Evolutionary conservation across 2,329 filamentous ascomycete species (phyloP), one percentile per base, ranked within the genome.

Genomic region (Madurella mycetomatis): DNA sequence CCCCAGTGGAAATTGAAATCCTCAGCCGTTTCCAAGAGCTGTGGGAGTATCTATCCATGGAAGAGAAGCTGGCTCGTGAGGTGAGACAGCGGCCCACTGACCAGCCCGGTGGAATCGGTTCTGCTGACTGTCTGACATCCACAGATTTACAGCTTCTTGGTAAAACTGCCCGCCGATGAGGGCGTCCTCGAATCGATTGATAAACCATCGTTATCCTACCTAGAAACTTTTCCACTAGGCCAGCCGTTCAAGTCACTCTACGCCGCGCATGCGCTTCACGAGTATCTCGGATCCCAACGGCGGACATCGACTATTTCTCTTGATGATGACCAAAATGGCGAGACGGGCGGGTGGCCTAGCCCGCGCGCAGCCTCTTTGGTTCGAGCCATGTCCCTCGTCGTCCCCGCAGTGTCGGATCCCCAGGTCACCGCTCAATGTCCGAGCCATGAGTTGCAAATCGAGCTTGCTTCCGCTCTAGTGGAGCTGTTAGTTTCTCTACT

Each of bases 11-110:
- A 66, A 78, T 82, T 12, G 88, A 92, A 63, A 85, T 97, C 18
- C 74, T 94, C 61, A 80, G 84, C 54, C 88, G 95, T 68, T 95
- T 96, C 64, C 81, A 89, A 51, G 85, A 92, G 57, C 73, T 99
- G 19, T 96, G 94, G 78, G 81, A 83, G 42, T 87, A 92, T 64
- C 77, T 97, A 51, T 83, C 84, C 59, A 81, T 92, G 72, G 81
- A 88, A 43, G 85, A 92, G 55, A 76, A 74, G 47, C 73, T 90
- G 41, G 84, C 88, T 7, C 76, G 80, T 65, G 84, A 88, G 75
- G 85, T 87, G 75, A 51, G 67, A 16, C 9, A 3, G 7, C 12
- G 11, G 3, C 39, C 42, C 8, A 17, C 47, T 30, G 5, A 12
- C 13, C 40, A 25, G n/a, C n/a, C n/a, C 30, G 16, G 11, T 4